A percentile compares a stretch with the other conserved stretches of the same genome.
Evolutionary conservation across 1,284 basidiomycete genomes (phyloP).

Genomic region (Irpex sp.): DNA sequence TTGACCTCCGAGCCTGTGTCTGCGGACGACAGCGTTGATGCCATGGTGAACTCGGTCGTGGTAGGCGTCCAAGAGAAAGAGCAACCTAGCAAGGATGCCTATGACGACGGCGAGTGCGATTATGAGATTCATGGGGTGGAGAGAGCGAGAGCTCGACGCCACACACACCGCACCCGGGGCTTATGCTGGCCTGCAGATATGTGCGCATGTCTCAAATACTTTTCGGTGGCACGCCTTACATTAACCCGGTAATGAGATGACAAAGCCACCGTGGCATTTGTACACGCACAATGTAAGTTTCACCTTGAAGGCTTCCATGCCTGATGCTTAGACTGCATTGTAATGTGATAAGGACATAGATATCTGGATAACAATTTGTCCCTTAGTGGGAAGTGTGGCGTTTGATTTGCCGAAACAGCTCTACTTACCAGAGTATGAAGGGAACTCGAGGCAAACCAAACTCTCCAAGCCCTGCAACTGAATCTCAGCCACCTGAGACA

Average conservation of each 20-base stretch:
- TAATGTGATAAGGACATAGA: background rate
- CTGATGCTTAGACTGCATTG: background rate
- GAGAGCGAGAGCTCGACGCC: background rate
- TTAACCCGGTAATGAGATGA: background rate
- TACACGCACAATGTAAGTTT: background rate
- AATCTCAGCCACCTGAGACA: slow-evolving; percentile 64
- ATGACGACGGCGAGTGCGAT: background rate
- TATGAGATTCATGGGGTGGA: background rate
- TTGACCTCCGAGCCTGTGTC: background rate
- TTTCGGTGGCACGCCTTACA: too few relatives aligned
- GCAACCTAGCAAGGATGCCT: background rate
- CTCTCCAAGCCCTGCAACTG: background rate
- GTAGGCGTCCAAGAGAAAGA: background rate
- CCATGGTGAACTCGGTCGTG: background rate
- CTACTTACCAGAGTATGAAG: background rate
- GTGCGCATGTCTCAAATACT: background rate
- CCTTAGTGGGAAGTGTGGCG: background rate
- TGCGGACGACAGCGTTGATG: background rate
- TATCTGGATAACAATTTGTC: background rate
- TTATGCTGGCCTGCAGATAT: background rate
- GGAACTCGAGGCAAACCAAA: too few relatives aligned
- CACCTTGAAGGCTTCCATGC: background rate
- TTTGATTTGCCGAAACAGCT: background rate
- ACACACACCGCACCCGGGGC: background rate
- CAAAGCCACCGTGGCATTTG: background rate